phyloP scores from a whole-genome alignment of 345 rosid genomes.

The Trapa incisa region DNA sequence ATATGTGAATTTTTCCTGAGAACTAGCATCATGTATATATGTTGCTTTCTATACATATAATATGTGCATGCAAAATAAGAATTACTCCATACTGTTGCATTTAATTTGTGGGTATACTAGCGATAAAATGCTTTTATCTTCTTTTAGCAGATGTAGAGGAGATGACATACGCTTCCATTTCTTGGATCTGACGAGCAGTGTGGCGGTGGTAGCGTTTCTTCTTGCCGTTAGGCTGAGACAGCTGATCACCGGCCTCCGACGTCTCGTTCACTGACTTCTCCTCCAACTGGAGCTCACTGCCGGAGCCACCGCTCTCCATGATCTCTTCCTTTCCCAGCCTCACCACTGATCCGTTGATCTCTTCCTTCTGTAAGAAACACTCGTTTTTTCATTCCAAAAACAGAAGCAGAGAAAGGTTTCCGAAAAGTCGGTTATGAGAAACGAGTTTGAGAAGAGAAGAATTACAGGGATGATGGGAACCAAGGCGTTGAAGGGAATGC shows the following conservation, averaged over 20 bases:
- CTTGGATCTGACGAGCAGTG: slow-evolving; percentile 88
- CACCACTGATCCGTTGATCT: slow-evolving; percentile 29
- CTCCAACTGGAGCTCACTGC: slow-evolving; percentile 55
- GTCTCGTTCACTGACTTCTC: slow-evolving; percentile 64
- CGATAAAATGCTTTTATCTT: no score
- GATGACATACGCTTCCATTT: slow-evolving; percentile 79
- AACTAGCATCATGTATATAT: no score
- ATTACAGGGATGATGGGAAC: slow-evolving; percentile 55
- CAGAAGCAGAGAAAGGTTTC: background rate
- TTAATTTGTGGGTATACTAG: background rate
- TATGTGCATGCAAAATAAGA: background rate
- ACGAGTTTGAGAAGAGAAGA: background rate
- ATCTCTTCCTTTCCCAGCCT: slow-evolving; percentile 36
- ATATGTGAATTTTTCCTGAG: no score
- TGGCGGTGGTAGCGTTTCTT: slow-evolving; percentile 93
- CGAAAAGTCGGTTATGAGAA: no score
- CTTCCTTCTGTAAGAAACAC: slow-evolving; percentile 42
- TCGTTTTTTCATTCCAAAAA: background rate
- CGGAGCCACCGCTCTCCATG: slow-evolving; percentile 62
- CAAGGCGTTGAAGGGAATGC: slow-evolving; percentile 48
- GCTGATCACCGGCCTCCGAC: slow-evolving; percentile 8
- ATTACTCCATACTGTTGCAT: background rate
- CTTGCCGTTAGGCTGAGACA: slow-evolving; percentile 35
- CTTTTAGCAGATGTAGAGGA: background rate
- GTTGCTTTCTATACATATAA: no score